A percentile compares a stretch with the other conserved stretches of the same genome.
Conservation (phyloP, 1,284 basidiomycete genomes). For the Leccinum holopus region DNA sequence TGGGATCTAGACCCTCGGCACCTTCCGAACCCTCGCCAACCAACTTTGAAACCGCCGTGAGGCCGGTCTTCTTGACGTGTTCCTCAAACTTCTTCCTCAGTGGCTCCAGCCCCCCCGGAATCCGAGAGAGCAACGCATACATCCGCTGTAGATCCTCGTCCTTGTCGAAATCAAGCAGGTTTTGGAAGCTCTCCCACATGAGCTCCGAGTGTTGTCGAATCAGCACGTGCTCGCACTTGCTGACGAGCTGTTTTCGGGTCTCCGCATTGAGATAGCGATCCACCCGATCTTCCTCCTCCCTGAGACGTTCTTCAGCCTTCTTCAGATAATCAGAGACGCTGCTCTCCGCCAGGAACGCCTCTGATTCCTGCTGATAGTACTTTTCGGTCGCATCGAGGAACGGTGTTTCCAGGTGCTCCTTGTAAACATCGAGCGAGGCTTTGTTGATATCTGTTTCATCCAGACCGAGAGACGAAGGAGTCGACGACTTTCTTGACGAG, state of each 20-base stretch:
- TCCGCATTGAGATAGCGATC: slow-evolving; percentile 91
- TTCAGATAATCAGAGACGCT: slow-evolving; percentile 96
- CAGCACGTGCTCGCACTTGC: slow-evolving; percentile 90
- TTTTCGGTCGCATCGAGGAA: slow-evolving; percentile 89
- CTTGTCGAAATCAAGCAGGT: slow-evolving; percentile 89
- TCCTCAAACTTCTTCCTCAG: slow-evolving; percentile 91
- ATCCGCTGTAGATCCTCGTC: slow-evolving; percentile 79
- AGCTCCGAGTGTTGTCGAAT: slow-evolving; percentile 85
- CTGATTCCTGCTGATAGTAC: slow-evolving; percentile 92
- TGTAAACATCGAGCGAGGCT: slow-evolving; percentile 93
- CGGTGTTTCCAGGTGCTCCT: slow-evolving; percentile 84
- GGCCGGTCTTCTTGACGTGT: slow-evolving; percentile 90
- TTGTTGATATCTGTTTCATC: slow-evolving; percentile 92
- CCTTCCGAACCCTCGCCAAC: slow-evolving; percentile 66
- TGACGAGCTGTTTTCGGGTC: slow-evolving; percentile 84
- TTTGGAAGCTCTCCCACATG: slow-evolving; percentile 96
- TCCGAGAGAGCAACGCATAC: slow-evolving; percentile 74
- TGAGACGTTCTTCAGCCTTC: slow-evolving; percentile 90
- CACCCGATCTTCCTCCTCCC: slow-evolving; percentile 95
- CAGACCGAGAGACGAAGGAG: slow-evolving; percentile 94
- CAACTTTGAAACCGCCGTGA: slow-evolving; percentile 82
- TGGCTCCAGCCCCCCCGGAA: slow-evolving; percentile 89
- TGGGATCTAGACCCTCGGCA: slow-evolving; percentile 74
- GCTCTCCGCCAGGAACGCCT: slow-evolving; percentile 87
- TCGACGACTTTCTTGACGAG: slow-evolving; percentile 97